Base-by-base conservation (phyloP, 1,284 basidiomycete genomes). In the Trametes sp. region DNA sequence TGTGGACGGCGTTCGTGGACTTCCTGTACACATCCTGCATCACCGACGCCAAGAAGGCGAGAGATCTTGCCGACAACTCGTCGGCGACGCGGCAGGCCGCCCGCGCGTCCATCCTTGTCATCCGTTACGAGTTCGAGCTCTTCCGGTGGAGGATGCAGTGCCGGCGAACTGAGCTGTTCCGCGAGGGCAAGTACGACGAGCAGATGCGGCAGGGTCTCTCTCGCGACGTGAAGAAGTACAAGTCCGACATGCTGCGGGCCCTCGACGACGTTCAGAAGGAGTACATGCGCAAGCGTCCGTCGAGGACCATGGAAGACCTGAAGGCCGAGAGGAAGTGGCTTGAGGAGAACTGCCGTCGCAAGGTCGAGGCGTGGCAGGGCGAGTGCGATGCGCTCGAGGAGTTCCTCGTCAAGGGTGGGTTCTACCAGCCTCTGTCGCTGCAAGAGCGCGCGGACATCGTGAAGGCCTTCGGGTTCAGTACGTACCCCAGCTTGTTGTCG, bases 371-470 rank as follows among this genome's bases (percentile, higher is more conserved):
- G 38, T 83, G 81, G 74, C 26, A 57, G 50, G 13, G 51, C n/a
- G 69, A 69, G 28, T 70, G 69, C 60, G 54, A 53, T 4, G 66
- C 70, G 2, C 70, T 84, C 4, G 71, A 74, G 61, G 54, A 59
- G 4, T 73, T 76, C 42, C 66, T 83, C 35, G 54, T 68, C 13
- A 65, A 61, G 41, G 77, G 76, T 28, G 76, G 72, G 0, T 75
- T 80, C 53, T 84, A 85, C 53, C 62, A 75, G 46, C 76, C 79
- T 1, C 72, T 88, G 2, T 81, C 82, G 7, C 61, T 80, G 5
- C 81, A 84, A 31, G 87, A 89, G 70, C 77, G 75, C 49, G 75
- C 74, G 65, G 76, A 78, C 13, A 78, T 88, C 46, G 77, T 87
- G 31, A 76, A 76, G 44, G 80, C 83, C 0, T 75, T 86, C 54